Conservation (phyloP, 768 basidiomycete species). For the Collybiopsis luxurians region DNA sequence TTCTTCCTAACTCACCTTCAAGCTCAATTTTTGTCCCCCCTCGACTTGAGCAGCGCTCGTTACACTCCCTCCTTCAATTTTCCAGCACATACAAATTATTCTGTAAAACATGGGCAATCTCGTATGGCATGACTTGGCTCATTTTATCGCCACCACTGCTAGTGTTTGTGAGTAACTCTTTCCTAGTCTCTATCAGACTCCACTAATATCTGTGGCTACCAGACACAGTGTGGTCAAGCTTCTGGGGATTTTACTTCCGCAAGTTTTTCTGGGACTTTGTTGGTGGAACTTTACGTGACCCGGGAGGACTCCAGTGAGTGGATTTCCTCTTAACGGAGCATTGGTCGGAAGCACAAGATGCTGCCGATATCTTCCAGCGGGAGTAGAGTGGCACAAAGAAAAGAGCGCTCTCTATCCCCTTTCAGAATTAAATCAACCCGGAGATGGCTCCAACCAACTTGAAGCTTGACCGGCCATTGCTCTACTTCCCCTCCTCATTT, state of each 20-base stretch:
- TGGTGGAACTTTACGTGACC: conserved; percentile 73
- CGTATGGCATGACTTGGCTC: conserved; percentile 78
- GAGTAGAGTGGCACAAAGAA: too few relatives aligned
- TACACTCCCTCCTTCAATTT: conserved; percentile 13
- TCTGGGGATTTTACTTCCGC: conserved; percentile 81
- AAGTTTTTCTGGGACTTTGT: conserved; percentile 98
- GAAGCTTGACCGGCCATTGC: too few relatives aligned
- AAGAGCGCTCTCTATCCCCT: too few relatives aligned
- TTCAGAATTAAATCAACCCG: too few relatives aligned
- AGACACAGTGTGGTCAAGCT: conserved; percentile 81
- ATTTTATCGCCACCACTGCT: conserved; percentile 64
- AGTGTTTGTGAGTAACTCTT: conserved; percentile 59
- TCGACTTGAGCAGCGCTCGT: conserved; percentile 22
- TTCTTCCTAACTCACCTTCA: conserved; percentile 5
- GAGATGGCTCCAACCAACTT: too few relatives aligned
- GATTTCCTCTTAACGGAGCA: neutral
- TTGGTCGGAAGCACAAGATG: too few relatives aligned
- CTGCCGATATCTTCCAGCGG: too few relatives aligned
- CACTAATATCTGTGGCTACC: conserved; percentile 10
- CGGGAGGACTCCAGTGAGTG: conserved; percentile 78
- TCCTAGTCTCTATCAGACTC: neutral
- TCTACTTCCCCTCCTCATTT: neutral
- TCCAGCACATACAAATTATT: conserved; percentile 12
- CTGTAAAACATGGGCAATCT: conserved; percentile 67
- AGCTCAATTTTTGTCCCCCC: neutral